phyloP scores from a whole-genome alignment of 331 rosid species.

The Erythrophleum ivorense region DNA sequence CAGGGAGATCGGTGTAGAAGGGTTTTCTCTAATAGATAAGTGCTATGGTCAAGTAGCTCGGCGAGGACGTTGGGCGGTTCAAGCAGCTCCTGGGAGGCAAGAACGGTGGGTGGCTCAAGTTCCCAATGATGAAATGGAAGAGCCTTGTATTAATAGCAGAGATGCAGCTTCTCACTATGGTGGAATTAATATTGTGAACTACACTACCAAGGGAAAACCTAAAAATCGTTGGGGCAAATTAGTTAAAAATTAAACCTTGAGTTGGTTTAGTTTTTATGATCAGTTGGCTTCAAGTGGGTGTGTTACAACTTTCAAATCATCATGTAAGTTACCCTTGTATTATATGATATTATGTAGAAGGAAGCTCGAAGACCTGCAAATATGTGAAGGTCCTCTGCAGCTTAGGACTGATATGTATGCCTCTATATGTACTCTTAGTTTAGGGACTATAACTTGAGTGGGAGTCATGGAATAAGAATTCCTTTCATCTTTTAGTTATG shows the following conservation, averaged over 20 bases:
- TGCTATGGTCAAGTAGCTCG: neutral
- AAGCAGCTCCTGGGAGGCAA: neutral
- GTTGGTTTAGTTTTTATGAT: neutral
- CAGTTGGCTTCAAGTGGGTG: neutral
- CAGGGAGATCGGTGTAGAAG: constrained; percentile 43
- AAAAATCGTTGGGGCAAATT: neutral
- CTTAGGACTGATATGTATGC: neutral
- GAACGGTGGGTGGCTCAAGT: constrained; percentile 33
- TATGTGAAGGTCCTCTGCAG: neutral
- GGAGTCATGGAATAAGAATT: neutral
- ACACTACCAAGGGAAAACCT: neutral
- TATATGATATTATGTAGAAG: neutral
- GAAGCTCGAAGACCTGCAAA: constrained; percentile 20
- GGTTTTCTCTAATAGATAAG: constrained; percentile 45
- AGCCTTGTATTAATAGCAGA: constrained; percentile 5
- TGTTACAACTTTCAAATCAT: neutral
- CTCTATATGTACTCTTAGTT: neutral
- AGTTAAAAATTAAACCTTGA: neutral
- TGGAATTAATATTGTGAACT: neutral
- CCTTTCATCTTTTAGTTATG: neutral
- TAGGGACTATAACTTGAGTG: neutral
- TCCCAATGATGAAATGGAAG: constrained; percentile 41
- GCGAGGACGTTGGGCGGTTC: neutral
- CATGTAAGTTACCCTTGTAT: neutral
- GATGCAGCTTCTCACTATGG: neutral